Conservation (phyloP, 225 moss, liverwort and hornwort species). For the Bryum argenteum region DNA sequence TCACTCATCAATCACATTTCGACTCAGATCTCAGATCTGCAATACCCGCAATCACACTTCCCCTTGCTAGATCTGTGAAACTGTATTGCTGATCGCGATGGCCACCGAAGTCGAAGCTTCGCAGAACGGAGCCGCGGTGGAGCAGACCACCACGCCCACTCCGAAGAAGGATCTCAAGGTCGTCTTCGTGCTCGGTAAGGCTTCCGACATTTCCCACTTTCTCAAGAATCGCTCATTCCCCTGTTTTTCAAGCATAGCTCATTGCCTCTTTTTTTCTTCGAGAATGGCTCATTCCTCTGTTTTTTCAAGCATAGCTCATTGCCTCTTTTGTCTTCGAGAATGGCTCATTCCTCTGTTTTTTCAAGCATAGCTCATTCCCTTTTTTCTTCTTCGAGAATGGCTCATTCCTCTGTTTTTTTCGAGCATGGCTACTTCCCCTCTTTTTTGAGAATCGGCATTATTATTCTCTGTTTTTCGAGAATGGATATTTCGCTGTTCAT, state of each 20-base stretch:
- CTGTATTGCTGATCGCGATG: neutral
- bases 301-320: neutral
- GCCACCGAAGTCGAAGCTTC: conserved; percentile 23
- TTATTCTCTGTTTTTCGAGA: too few relatives aligned
- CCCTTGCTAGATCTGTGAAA: too few relatives aligned
- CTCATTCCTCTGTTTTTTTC: neutral
- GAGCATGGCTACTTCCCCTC: too few relatives aligned
- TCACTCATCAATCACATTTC: too few relatives aligned
- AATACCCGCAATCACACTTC: neutral
- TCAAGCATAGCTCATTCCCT: too few relatives aligned
- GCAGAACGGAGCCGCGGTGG: conserved; percentile 28
- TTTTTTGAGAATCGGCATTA: too few relatives aligned
- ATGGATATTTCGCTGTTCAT: neutral
- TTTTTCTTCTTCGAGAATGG: too few relatives aligned
- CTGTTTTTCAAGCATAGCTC: too few relatives aligned
- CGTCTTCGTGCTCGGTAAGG: conserved; percentile 55
- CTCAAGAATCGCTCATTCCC: too few relatives aligned
- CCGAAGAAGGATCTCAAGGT: conserved; percentile 46
- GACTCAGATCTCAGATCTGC: too few relatives aligned
- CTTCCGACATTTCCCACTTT: neutral
- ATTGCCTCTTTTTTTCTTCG: neutral
- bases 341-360: too few relatives aligned
- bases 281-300: too few relatives aligned
- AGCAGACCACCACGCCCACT: neutral
- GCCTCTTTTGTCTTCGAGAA: neutral